Conservation (phyloP, 2,329 filamentous ascomycete species). For the Lasiodiplodia citricola region DNA sequence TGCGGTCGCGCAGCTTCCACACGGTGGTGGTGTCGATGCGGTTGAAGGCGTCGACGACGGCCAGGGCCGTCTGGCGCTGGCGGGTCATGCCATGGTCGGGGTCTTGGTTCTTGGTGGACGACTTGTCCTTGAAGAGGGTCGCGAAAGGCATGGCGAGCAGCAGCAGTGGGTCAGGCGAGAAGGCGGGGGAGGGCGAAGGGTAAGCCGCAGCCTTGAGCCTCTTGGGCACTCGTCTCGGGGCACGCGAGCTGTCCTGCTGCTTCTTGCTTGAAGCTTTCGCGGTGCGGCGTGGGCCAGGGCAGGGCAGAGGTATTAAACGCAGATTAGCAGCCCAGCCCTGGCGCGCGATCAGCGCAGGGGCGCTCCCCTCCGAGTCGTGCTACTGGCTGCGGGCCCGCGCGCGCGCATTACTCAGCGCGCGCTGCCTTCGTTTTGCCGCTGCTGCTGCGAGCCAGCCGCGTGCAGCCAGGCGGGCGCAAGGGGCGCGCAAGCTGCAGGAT, state of each 20-base stretch:
- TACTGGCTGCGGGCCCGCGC: not conserved
- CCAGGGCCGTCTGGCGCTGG: conserved; percentile 35
- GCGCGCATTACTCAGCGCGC: not conserved
- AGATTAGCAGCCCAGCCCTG: conserved; percentile 12
- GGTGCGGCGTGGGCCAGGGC: conserved; percentile 7
- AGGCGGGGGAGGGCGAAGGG: not conserved
- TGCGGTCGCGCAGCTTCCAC: conserved; percentile 11
- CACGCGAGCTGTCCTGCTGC: not conserved
- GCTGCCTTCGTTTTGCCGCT: not conserved
- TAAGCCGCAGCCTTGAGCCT: no score
- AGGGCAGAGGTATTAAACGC: conserved; percentile 21
- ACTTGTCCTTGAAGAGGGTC: conserved; percentile 3
- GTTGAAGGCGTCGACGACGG: conserved; percentile 26
- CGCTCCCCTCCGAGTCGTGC: conserved; percentile 5
- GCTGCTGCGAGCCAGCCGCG: not conserved
- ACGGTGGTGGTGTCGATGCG: conserved; percentile 24
- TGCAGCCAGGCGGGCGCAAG: not conserved
- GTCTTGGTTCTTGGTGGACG: not conserved
- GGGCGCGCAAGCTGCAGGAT: not conserved
- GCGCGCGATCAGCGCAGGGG: conserved; percentile 14
- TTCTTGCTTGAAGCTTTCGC: not conserved
- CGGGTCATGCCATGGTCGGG: conserved; percentile 27
- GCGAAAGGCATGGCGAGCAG: not conserved
- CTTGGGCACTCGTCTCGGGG: not conserved
- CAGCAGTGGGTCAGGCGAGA: not conserved